Base-by-base conservation (phyloP, 2,329 filamentous ascomycete genomes). In the Botrytis galanthina region DNA sequence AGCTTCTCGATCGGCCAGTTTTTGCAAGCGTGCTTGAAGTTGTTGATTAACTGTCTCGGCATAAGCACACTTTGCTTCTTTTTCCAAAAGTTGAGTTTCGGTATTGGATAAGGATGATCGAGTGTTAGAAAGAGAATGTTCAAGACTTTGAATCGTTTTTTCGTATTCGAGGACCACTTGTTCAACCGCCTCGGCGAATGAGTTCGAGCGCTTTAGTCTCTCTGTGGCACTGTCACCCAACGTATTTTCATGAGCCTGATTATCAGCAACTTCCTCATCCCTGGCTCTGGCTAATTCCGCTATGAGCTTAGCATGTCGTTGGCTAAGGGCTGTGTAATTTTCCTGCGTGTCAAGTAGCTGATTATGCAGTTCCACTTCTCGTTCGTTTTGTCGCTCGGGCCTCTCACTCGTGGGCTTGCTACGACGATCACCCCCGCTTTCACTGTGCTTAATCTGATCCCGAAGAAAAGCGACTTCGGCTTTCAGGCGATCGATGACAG, bases 91-190 rank as follows among this genome's bases (percentile, higher is more conserved):
- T 73, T 86, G 92, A 72, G 94, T 96, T 82, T 99, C 97, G 0
- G 93, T 95, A 76, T 86, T 91, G 18, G 96, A 92, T 42, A 99
- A 86, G 0, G 93, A 94, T 48, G 92, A 87, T 73, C 96, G 89
- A 1, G 96, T 98, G 79, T 90, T 96, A 0, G 95, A 95, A 22
- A 99, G 88, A 2, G 95, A 98, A 69, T 94, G 91, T 82, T 99
- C 96, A 26, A 99, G 87, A 71, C 90, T 92, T 81, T 98, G 95
- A 68, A 99, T 99, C 0, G 97, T 99, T 86, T 97, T 98, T 82
- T 99, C 97, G 81, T 99, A 99, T 83, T 99, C 96, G 67, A 98
- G 85, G 4, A 99, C 94, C 35, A 99, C 94, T 80, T 97, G 93
- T 80, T 99, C 96, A 32, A 99, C 95, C 42, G 95, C 95, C 81